Percentiles rank a stretch among this genome's conserved stretches.
phyloP scores from a whole-genome alignment of 1,284 basidiomycete genomes.

The Pisolithus thermaeus region DNA sequence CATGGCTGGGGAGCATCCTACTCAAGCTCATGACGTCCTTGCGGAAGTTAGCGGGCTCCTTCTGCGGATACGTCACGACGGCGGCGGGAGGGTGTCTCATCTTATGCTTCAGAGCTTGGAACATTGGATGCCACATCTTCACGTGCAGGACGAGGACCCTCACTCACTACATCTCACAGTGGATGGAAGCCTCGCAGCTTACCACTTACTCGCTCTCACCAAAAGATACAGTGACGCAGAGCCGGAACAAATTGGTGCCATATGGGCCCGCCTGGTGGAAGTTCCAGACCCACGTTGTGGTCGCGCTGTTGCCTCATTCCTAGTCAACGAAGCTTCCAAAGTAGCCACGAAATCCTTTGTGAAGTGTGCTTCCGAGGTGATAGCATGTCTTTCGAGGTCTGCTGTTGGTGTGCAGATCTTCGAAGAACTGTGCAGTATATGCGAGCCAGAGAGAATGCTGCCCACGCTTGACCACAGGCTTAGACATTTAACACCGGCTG shows the following conservation, averaged over 20 bases:
- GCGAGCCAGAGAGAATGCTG: slow-evolving; percentile 81
- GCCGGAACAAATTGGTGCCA: slow-evolving; percentile 76
- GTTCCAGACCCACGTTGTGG: slow-evolving; percentile 69
- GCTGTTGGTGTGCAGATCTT: slow-evolving; percentile 71
- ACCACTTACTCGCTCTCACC: slow-evolving; percentile 83
- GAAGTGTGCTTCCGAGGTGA: slow-evolving; percentile 73
- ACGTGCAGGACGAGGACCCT: slow-evolving; percentile 38
- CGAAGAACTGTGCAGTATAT: slow-evolving; percentile 78
- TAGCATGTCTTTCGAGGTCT: slow-evolving; percentile 82
- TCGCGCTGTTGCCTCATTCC: slow-evolving; percentile 75
- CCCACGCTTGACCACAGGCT: slow-evolving; percentile 70
- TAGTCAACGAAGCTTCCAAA: slow-evolving; percentile 84
- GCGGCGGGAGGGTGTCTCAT: slow-evolving; percentile 42
- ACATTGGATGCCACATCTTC: slow-evolving; percentile 74
- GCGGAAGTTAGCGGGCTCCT: slow-evolving; percentile 73
- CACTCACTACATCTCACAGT: slow-evolving; percentile 38
- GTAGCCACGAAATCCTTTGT: slow-evolving; percentile 78
- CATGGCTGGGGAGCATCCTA: slow-evolving; percentile 77
- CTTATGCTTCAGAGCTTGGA: slow-evolving; percentile 70
- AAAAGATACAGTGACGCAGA: slow-evolving; percentile 72
- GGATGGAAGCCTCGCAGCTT: slow-evolving; percentile 66
- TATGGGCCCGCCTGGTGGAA: slow-evolving; percentile 77
- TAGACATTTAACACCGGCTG: slow-evolving; percentile 60
- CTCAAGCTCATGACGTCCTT: slow-evolving; percentile 65
- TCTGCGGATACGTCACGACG: slow-evolving; percentile 56